Percentiles rank a stretch among this genome's conserved stretches.
These are phyloP conservation scores for Alternaria sp. DNA, from an alignment of 2,329 filamentous ascomycete species.

Conservation along the genomic window DNA sequence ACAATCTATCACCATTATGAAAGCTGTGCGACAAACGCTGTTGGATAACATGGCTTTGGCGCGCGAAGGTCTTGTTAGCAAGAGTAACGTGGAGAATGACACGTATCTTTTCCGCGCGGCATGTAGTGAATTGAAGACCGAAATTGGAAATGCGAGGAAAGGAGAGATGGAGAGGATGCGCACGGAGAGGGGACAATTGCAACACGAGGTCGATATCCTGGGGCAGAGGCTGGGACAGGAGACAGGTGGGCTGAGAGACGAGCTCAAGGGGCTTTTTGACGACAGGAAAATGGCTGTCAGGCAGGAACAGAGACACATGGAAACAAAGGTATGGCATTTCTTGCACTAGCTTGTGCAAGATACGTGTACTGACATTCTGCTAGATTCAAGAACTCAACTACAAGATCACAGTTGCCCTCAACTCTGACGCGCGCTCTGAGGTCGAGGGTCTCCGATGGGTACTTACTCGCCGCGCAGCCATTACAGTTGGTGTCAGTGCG, in stretches of 20 bases:
- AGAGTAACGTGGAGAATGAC: slow-evolving; percentile 94
- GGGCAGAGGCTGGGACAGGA: slow-evolving; percentile 87
- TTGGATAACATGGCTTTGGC: slow-evolving; percentile 83
- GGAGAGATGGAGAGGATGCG: slow-evolving; percentile 82
- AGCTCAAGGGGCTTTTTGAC: slow-evolving; percentile 95
- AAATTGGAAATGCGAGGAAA: slow-evolving; percentile 80
- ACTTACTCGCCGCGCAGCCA: slow-evolving; percentile 70
- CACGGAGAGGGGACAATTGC: slow-evolving; percentile 82
- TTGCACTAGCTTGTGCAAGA: background rate
- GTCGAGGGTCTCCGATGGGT: slow-evolving; percentile 94
- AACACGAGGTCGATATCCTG: slow-evolving; percentile 95
- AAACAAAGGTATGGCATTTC: slow-evolving; percentile 69
- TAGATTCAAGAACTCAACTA: slow-evolving; percentile 95
- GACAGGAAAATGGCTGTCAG: slow-evolving; percentile 92
- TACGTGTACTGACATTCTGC: background rate
- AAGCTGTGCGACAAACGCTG: slow-evolving; percentile 81
- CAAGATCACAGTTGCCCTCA: slow-evolving; percentile 90
- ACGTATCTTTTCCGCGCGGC: slow-evolving; percentile 93
- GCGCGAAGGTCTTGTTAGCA: slow-evolving; percentile 81
- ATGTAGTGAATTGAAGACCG: slow-evolving; percentile 88
- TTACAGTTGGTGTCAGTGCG: slow-evolving; percentile 63
- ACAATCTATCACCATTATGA: slow-evolving; percentile 90
- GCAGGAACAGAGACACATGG: slow-evolving; percentile 85
- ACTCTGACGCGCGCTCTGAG: slow-evolving; percentile 89
- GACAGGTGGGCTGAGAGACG: slow-evolving; percentile 81